These are phyloP conservation scores for Pseudogymnoascus sp. DNA, from an alignment of 2,329 filamentous ascomycete genomes.

Conservation along the genomic window DNA sequence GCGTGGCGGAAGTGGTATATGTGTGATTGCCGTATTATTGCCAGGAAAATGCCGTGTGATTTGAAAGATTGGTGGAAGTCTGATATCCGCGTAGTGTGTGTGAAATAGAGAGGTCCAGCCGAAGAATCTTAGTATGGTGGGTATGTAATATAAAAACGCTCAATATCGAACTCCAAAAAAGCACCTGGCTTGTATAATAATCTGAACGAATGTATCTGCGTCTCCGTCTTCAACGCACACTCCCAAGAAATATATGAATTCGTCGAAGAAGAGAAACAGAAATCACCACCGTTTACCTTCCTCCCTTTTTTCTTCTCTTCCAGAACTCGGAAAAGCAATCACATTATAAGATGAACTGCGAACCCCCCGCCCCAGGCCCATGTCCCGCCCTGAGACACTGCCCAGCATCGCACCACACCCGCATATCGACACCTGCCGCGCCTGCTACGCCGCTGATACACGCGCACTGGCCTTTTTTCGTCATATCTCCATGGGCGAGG, in stretches of 20 bases:
- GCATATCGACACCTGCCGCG: not conserved
- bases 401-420: not conserved
- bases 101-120: slow-evolving; percentile 7
- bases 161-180: slow-evolving; percentile 4
- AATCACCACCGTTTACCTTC: slow-evolving; percentile 3
- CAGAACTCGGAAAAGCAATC: slow-evolving; percentile 8
- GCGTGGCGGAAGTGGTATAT: not conserved
- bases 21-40: not conserved
- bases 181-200: not conserved
- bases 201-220: slow-evolving; percentile 1
- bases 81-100: slow-evolving; percentile 1
- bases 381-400: not conserved
- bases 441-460: slow-evolving; percentile 5
- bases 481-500: not conserved
- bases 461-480: not conserved
- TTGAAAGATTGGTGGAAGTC: not conserved
- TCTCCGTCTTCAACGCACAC: not conserved
- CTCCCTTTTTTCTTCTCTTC: not conserved
- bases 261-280: not conserved
- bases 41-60: not conserved
- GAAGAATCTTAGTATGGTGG: slow-evolving; percentile 7
- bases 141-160: slow-evolving; percentile 5
- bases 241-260: not conserved
- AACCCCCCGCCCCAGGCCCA: not conserved
- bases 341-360: not conserved